These are phyloP conservation scores for Pleurotus giganteus DNA, from an alignment of 768 basidiomycete genomes.

Conservation along the genomic window DNA sequence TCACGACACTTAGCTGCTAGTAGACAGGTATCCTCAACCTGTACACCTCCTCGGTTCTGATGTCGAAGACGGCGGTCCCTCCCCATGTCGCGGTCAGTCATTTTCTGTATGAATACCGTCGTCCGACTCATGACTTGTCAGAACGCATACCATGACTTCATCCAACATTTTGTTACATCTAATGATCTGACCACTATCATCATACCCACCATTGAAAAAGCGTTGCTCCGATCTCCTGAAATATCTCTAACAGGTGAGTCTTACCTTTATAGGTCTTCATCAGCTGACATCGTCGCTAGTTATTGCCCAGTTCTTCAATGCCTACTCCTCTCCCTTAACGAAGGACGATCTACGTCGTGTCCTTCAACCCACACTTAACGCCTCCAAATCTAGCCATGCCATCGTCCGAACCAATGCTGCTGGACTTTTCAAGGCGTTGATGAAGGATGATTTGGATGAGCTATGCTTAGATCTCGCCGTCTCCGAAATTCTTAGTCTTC, in stretches of 20 bases:
- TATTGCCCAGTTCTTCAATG: conserved; percentile 54
- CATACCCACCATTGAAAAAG: conserved; percentile 76
- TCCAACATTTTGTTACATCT: conserved; percentile 45
- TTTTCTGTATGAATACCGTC: not conserved
- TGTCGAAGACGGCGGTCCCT: conserved; percentile 63
- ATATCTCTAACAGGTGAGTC: conserved; percentile 59
- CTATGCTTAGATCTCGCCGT: conserved; percentile 45
- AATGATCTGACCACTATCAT: conserved; percentile 53
- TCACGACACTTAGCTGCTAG: conserved; percentile 1
- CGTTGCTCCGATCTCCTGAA: conserved; percentile 81
- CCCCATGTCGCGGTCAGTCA: conserved; percentile 54
- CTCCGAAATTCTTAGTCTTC: conserved; percentile 68
- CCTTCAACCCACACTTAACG: conserved; percentile 58
- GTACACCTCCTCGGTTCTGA: conserved; percentile 61
- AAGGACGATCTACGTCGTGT: conserved; percentile 49
- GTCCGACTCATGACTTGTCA: conserved; percentile 24
- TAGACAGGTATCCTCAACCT: conserved; percentile 59
- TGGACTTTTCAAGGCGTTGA: conserved; percentile 50
- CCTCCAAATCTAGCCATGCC: conserved; percentile 72
- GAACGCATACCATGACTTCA: conserved; percentile 62
- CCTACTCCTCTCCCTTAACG: conserved; percentile 50
- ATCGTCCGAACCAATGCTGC: conserved; percentile 55
- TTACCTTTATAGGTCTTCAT: conserved; percentile 5
- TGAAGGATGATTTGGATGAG: conserved; percentile 34
- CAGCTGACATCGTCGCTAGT: conserved; percentile 31